Percentiles rank a stretch among this genome's conserved stretches.
phyloP scores from a whole-genome alignment of 306 rosid species.

The Arachis stenosperma region DNA sequence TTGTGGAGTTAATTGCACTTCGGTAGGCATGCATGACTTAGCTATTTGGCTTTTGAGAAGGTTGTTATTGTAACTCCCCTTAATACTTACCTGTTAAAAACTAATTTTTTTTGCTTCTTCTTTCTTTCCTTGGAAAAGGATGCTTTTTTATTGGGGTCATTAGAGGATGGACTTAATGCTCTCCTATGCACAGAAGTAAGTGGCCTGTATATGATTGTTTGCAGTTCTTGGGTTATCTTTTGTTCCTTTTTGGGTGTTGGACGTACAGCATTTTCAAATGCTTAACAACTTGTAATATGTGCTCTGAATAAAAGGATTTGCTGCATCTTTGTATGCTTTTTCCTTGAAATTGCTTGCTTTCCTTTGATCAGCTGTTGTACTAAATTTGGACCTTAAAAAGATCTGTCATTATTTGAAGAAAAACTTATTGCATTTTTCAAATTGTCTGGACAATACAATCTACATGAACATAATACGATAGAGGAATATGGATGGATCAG shows the following conservation, averaged over 20 bases:
- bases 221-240: conserved; percentile 34
- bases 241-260: conserved; percentile 33
- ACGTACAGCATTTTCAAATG: conserved; percentile 8
- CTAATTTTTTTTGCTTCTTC: conserved; percentile 31
- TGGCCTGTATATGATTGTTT: conserved; percentile 29
- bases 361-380: not conserved
- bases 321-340: conserved; percentile 9
- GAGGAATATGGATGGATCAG: conserved; percentile 6
- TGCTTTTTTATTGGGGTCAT: conserved; percentile 65
- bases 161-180: conserved; percentile 94
- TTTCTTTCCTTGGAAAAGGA: conserved; percentile 54
- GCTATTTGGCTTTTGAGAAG: conserved; percentile 25
- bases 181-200: conserved; percentile 88
- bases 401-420: conserved; percentile 8
- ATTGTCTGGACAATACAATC: conserved; percentile 16
- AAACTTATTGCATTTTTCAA: conserved; percentile 7
- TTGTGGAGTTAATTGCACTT: conserved; percentile 69
- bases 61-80: conserved; percentile 23
- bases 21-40: conserved; percentile 55
- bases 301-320: not conserved
- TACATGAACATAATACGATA: conserved; percentile 1
- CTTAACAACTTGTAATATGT: conserved; percentile 1
- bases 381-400: not conserved
- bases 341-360: conserved; percentile 21
- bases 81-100: conserved; percentile 12